Percentiles rank a stretch among this genome's conserved stretches.
phyloP scores from a whole-genome alignment of 768 basidiomycete species.

The Kwoniella mangroviensis region DNA sequence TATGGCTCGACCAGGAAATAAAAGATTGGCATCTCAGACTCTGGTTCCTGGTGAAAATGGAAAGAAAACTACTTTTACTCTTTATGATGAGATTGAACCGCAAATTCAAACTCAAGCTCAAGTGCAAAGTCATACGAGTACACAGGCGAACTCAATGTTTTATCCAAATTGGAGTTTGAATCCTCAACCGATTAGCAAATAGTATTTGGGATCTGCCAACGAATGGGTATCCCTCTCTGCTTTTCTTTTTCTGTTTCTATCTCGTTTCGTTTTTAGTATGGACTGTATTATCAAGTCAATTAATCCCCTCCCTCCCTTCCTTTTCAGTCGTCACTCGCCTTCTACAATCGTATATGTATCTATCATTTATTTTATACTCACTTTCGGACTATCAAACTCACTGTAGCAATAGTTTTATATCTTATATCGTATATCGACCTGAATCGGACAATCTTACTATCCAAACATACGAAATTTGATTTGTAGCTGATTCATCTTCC shows the following conservation, averaged over 20 bases:
- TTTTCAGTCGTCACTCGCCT: no score
- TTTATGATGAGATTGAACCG: slow-evolving; percentile 18
- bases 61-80: slow-evolving; percentile 18
- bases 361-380: no score
- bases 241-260: neutral
- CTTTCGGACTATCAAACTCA: no score
- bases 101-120: slow-evolving; percentile 12
- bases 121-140: neutral
- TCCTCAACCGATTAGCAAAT: neutral
- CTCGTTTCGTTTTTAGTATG: no score
- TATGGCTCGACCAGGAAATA: slow-evolving; percentile 52
- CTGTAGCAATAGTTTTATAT: no score
- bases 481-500: no score
- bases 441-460: no score
- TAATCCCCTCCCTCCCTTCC: no score
- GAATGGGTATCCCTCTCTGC: neutral
- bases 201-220: neutral
- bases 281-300: no score
- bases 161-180: slow-evolving; percentile 20
- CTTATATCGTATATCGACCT: no score
- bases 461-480: no score
- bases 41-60: slow-evolving; percentile 35
- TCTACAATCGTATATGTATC: no score
- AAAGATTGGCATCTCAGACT: slow-evolving; percentile 52
- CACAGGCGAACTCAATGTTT: slow-evolving; percentile 12